These are phyloP conservation scores for Vitis hybrid DNA, from an alignment of 177 flowering plant species.

Conservation along the genomic window DNA sequence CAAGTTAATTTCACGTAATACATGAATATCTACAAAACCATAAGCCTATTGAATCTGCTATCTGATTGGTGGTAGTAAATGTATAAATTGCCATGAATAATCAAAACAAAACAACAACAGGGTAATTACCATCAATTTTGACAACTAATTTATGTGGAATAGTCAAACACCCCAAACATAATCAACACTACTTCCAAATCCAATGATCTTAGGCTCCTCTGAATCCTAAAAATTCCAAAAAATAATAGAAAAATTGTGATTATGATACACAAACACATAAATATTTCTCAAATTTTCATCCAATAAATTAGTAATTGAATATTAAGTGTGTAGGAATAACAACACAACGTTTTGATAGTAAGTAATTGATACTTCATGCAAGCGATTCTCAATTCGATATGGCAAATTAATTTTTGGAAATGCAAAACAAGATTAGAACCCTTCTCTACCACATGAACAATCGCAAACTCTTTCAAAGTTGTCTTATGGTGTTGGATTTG, in stretches of 20 bases:
- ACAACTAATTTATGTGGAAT: constrained; percentile 84
- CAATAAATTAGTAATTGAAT: constrained; percentile 2
- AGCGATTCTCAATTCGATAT: constrained; percentile 80
- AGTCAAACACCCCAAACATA: constrained; percentile 87
- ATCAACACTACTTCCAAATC: constrained; percentile 44
- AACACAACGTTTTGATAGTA: constrained; percentile 80
- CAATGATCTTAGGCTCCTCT: constrained; percentile 56
- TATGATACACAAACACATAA: neutral
- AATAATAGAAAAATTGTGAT: neutral
- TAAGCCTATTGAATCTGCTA: neutral
- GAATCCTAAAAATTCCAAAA: constrained; percentile 52
- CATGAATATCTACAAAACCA: constrained; percentile 41
- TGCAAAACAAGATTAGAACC: constrained; percentile 71
- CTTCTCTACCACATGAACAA: constrained; percentile 72
- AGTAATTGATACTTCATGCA: constrained; percentile 53
- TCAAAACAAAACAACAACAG: neutral
- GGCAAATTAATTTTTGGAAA: constrained; percentile 57
- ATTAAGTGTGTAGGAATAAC: constrained; percentile 3
- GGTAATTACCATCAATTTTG: constrained; percentile 57
- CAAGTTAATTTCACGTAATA: constrained; percentile 79
- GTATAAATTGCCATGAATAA: neutral
- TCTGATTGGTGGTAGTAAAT: neutral
- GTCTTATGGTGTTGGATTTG: constrained; percentile 23
- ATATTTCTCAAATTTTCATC: neutral
- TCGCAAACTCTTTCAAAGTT: constrained; percentile 46